These are phyloP conservation scores for Leptographium lundbergii DNA, from an alignment of 2,329 filamentous ascomycete species.

Conservation along the genomic window DNA sequence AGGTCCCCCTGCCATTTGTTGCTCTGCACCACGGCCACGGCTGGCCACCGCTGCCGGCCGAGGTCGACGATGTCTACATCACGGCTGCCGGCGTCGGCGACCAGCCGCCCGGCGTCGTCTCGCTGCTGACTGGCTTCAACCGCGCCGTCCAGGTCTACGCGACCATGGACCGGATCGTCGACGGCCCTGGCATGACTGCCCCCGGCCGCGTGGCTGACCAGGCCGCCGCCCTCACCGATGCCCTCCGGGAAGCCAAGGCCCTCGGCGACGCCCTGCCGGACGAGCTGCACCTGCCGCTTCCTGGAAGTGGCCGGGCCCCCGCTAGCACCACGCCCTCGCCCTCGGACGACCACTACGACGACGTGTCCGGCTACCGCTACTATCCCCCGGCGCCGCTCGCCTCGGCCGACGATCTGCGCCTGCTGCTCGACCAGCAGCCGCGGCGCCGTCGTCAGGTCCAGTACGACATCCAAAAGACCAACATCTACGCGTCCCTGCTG, in stretches of 20 bases:
- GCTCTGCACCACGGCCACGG: slow-evolving; percentile 56
- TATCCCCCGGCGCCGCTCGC: slow-evolving; percentile 29
- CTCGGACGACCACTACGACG: slow-evolving; percentile 22
- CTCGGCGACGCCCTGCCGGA: slow-evolving; percentile 55
- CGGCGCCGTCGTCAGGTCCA: slow-evolving; percentile 47
- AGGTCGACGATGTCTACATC: slow-evolving; percentile 77
- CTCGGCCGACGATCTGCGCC: slow-evolving; percentile 36
- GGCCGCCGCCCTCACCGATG: slow-evolving; percentile 57
- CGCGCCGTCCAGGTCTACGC: slow-evolving; percentile 65
- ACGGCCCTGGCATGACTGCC: too few relatives aligned
- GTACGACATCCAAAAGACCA: slow-evolving; percentile 84
- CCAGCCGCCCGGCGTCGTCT: slow-evolving; percentile 55
- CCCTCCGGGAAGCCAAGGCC: slow-evolving; percentile 56
- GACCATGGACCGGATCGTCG: slow-evolving; percentile 58
- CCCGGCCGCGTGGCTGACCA: too few relatives aligned
- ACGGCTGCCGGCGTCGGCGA: slow-evolving; percentile 55
- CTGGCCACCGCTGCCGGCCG: slow-evolving; percentile 62
- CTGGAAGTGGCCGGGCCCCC: background rate
- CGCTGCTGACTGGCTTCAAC: slow-evolving; percentile 69
- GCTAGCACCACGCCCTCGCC: background rate
- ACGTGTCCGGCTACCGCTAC: slow-evolving; percentile 37
- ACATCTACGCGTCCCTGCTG: slow-evolving; percentile 73
- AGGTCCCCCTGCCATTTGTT: slow-evolving; percentile 50
- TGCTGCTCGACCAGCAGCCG: slow-evolving; percentile 34
- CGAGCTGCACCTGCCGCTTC: slow-evolving; percentile 35